A percentile compares a stretch with the other conserved stretches of the same genome.
Evolutionary conservation across 2,329 filamentous ascomycete genomes (phyloP).

Genomic region (Bipolaris cookei): DNA sequence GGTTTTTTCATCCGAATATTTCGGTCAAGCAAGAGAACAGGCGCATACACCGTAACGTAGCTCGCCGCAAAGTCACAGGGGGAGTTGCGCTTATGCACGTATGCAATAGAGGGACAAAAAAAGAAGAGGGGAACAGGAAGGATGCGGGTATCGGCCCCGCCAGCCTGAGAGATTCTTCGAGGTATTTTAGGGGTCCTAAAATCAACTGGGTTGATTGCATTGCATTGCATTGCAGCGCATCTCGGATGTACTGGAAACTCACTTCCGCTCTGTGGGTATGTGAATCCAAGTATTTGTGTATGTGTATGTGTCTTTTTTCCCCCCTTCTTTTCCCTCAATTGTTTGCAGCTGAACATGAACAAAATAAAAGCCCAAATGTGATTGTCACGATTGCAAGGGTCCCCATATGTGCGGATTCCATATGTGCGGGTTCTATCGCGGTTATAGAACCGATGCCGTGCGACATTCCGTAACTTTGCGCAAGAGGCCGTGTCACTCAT

Average conservation of each 20-base stretch:
- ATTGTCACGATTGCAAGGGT: not conserved
- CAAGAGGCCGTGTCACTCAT: not conserved
- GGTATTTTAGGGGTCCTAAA: slow-evolving; percentile 2
- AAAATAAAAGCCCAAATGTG: not conserved
- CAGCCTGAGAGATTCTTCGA: not conserved
- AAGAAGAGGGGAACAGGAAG: not conserved
- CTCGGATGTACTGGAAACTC: not conserved
- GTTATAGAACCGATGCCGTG: slow-evolving; percentile 7
- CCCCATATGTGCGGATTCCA: not conserved
- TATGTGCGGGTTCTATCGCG: not conserved
- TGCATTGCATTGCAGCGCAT: not conserved
- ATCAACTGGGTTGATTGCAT: not conserved
- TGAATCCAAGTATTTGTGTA: no score
- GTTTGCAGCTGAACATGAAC: not conserved
- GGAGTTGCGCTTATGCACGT: slow-evolving; percentile 8
- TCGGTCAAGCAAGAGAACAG: no score
- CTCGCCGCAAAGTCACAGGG: not conserved
- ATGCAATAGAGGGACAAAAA: slow-evolving; percentile 4
- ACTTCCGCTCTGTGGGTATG: not conserved
- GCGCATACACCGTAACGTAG: not conserved
- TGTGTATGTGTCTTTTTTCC: not conserved
- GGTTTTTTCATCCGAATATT: no score
- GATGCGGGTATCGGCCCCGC: slow-evolving; percentile 5
- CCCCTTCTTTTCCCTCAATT: not conserved
- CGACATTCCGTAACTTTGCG: slow-evolving; percentile 9